Conservation (phyloP, 768 basidiomycete genomes). For the Suillus spraguei region DNA sequence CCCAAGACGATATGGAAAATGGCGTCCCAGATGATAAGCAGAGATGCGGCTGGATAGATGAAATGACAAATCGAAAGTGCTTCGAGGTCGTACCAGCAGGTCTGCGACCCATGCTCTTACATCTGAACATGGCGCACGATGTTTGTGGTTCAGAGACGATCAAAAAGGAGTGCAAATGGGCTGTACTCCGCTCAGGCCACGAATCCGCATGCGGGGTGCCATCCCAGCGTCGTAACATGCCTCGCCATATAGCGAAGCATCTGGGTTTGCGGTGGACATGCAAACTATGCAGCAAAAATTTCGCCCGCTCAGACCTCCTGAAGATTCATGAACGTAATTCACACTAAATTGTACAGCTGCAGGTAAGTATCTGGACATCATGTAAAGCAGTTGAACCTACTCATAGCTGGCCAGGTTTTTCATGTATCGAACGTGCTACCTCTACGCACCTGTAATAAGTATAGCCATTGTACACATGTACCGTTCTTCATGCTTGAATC, state of each 20-base stretch:
- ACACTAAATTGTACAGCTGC: conserved; percentile 3
- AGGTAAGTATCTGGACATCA: background rate
- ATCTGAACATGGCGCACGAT: conserved; percentile 15
- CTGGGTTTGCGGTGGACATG: conserved; percentile 20
- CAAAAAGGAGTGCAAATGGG: conserved; percentile 16
- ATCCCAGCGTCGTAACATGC: conserved; percentile 17
- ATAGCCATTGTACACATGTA: background rate
- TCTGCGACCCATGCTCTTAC: conserved; percentile 17
- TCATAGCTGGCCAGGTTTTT: background rate
- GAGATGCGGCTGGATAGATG: conserved; percentile 14
- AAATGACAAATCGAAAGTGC: conserved; percentile 8
- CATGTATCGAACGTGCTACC: background rate
- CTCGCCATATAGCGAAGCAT: conserved; percentile 24
- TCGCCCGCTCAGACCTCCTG: conserved; percentile 27
- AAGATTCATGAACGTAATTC: conserved; percentile 17
- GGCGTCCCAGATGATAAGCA: no score
- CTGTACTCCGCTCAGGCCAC: background rate
- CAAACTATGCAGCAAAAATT: conserved; percentile 18
- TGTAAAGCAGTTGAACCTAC: background rate
- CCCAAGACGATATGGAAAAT: conserved; percentile 9
- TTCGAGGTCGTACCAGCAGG: conserved; percentile 7
- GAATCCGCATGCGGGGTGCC: conserved; percentile 7
- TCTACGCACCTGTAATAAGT: background rate
- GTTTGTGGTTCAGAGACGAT: conserved; percentile 13
- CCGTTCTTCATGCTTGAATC: background rate